Base-by-base conservation (phyloP, 2,329 filamentous ascomycete species). In the Aspergillus vadensis region DNA sequence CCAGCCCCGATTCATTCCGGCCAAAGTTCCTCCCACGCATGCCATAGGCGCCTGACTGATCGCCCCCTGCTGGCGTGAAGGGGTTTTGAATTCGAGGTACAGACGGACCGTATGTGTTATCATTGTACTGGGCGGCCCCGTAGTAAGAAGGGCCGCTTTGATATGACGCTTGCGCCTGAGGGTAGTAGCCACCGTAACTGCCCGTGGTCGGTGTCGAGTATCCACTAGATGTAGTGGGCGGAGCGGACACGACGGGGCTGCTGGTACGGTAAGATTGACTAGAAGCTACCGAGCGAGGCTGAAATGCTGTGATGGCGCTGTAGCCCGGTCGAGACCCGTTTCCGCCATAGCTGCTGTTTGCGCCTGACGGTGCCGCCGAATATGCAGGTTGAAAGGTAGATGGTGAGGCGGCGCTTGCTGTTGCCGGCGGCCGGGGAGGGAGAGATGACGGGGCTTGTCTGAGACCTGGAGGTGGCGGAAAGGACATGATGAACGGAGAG, bases 401-500 rank as follows among this genome's bases (percentile, higher is more conserved):
- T 62, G 67, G 57, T 62, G 74, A 60, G 51, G 68, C 61, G 58
- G 78, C 76, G 63, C 76, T 76, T 38, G 79, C 74, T 25, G 87
- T 81, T 55, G 87, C 85, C 44, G 91, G 91, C 63, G 91, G 91
- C 69, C 90, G 88, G 64, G 91, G 87, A 66, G 91, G 91, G 41
- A 96, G 88, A 68, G 89, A 91, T 72, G 74, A 85, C 72, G 76
- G 82, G 76, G 77, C 69, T 69, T 74, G 65, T 65, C 75, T 79
- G 64, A 86, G 80, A 84, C 90, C 90, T 91, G 91, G 89, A 89
- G 90, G 89, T 75, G 88, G 89, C 79, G 90, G 89, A 85, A 91
- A 91, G 80, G 90, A 89, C 91, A 94, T 94, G 81, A 82, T 83
- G 81, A 82, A 81, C 71, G 77, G 75, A 68, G 70, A 61, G 73